Base-by-base conservation (phyloP, 176 grass and related monocot species). In the Miscanthus lutarioriparius region DNA sequence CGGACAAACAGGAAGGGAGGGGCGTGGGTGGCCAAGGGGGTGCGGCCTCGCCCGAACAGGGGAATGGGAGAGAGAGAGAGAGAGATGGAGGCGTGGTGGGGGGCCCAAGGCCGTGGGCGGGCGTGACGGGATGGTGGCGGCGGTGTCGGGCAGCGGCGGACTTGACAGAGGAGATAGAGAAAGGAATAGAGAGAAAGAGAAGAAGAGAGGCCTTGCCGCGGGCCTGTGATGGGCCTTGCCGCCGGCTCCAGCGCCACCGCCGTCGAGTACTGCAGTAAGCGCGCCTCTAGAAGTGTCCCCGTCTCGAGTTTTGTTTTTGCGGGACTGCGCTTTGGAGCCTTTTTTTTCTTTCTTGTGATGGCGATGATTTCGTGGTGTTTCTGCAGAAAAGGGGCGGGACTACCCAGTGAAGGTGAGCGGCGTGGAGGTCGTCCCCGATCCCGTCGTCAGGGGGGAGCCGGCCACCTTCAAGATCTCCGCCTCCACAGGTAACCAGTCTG, bases 401-500 rank as follows among this genome's bases (percentile, higher is more conserved):
- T 95, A 98, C 82, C 82, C 75, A 13, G 89, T 97, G 85, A 88
- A 92, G 74, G 90, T 93, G 53, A 97, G 67, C 53, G 65, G 85
- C 17, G 90, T 97, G 68, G 87, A 97, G 59, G 87, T 94, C 26
- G 65, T 80, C 73, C 95, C 92, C 27, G 67, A 92, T 70, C 95
- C 88, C 48, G 49, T 97, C 70, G 61, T 87, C 30, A 76, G 90
- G 67, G 92, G 95, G 70, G 19, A 91, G 76, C 82, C 82, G 17
- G 92, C 86, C 69, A 91, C 81, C 69, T 97, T 97, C 75, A 94
- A 84, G 48, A 94, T 92, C 79, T 92, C 88, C 54, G 92, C 92
- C 67, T 92, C 67, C 72, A 92, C 95, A 43, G 90, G 95, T 97
- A 90, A 78, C 14, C 7, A 37, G n/a, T 48, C 36, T 32, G 4